A percentile compares a stretch with the other conserved stretches of the same genome.
These are phyloP conservation scores for Coemansia sp. DNA, from an alignment of 192 early-diverging fungal genomes.

Conservation along the genomic window DNA sequence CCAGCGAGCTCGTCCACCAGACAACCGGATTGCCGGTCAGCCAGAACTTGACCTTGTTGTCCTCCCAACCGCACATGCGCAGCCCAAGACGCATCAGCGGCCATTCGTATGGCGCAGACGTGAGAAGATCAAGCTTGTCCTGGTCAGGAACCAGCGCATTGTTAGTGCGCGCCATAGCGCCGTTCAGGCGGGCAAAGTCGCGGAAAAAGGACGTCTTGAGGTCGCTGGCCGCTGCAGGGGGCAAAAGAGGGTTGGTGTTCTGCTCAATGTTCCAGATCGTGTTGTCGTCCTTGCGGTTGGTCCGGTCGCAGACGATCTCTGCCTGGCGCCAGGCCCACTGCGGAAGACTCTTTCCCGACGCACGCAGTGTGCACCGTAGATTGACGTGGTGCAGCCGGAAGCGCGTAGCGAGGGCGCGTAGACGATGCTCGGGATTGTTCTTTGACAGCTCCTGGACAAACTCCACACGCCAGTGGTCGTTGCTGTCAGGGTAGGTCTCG, in stretches of 20 bases:
- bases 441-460: slow-evolving; percentile 65
- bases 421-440: slow-evolving; percentile 40
- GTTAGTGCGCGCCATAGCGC: slow-evolving; percentile 96
- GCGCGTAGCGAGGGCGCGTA: slow-evolving; percentile 77
- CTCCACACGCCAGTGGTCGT: slow-evolving; percentile 93
- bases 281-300: slow-evolving; percentile 60
- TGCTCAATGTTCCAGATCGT: slow-evolving; percentile 94
- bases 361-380: slow-evolving; percentile 76
- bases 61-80: slow-evolving; percentile 93
- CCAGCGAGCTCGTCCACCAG: slow-evolving; percentile 79
- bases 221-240: slow-evolving; percentile 60
- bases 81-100: slow-evolving; percentile 83
- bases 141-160: slow-evolving; percentile 92
- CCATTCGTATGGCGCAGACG: slow-evolving; percentile 78
- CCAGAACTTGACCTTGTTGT: slow-evolving; percentile 83
- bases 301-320: slow-evolving; percentile 87
- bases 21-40: slow-evolving; percentile 91
- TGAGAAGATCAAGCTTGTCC: slow-evolving; percentile 78
- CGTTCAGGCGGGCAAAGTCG: slow-evolving; percentile 88
- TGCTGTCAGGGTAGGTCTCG: slow-evolving; percentile 66
- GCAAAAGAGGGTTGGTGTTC: slow-evolving; percentile 78
- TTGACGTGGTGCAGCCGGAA: slow-evolving; percentile 77
- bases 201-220: slow-evolving; percentile 78
- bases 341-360: slow-evolving; percentile 76
- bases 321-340: slow-evolving; percentile 97